Base-by-base conservation (phyloP, 768 basidiomycete species). In the Hemileccinum impolitum region DNA sequence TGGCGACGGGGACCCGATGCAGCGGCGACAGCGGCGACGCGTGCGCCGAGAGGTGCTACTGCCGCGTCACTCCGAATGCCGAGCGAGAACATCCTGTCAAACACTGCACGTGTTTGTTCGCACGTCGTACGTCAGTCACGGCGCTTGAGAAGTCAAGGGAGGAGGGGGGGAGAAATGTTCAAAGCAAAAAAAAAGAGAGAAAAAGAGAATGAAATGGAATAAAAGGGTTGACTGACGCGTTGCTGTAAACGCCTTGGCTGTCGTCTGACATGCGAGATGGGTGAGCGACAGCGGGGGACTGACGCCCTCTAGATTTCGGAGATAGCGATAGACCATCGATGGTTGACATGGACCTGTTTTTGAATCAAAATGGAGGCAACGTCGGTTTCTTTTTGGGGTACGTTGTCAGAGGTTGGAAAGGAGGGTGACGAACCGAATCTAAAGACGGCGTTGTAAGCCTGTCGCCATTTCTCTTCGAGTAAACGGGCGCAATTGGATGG, bases 401-500 rank as follows among this genome's bases (percentile, higher is more conserved):
- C 3, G 25, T n/a, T n/a, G n/a, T n/a, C n/a, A n/a, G n/a, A n/a
- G n/a, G n/a, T n/a, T n/a, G n/a, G n/a, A n/a, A n/a, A n/a, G n/a
- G 18, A 6, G 26, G 14, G 31, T 19, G 21, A 53, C 57, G 45
- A 17, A 82, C 90, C 93, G 66, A 93, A 94, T 37, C 92, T 81
- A 65, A 91, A 90, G 8, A 92, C 85, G 17, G 90, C 81, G 37
- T 84, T 78, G 60, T 94, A 94, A 0, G 90, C 92, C 59, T 90
- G 89, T 36, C 82, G 74, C 92, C 93, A 97, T 64, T 94, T 95
- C 52, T 97, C 94, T 57, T 95, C 93, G 8, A 96, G 76, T 5
- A 89, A 69, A 12, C 85, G 81, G 15, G 94, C 94, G 62, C 94
- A 97, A 15, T 67, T 76, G 0, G 75, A 38, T 6, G 90, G 70